Conservation (phyloP, 352 stramenopile genomes). For the Globisporangium yorkense region DNA sequence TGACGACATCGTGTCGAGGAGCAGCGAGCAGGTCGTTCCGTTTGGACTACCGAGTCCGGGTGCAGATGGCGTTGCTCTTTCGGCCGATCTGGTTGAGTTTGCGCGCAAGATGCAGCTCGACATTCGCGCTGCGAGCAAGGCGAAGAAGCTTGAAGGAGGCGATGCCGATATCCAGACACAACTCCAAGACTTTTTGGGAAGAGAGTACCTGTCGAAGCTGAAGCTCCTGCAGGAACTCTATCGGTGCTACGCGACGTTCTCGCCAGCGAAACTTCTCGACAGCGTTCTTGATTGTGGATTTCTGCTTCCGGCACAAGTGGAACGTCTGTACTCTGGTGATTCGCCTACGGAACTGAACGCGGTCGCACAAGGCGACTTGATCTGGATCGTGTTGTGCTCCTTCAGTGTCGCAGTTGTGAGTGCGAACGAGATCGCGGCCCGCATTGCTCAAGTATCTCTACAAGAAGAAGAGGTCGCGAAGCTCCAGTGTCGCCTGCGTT, state of each 20-base stretch:
- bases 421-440: conserved; percentile 12
- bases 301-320: conserved; percentile 26
- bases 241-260: conserved; percentile 37
- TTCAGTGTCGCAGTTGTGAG: conserved; percentile 36
- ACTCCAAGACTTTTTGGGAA: conserved; percentile 14
- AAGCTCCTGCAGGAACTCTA: conserved; percentile 43
- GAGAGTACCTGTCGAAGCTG: conserved; percentile 35
- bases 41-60: conserved; percentile 10
- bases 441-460: not conserved
- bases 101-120: conserved; percentile 38
- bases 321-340: conserved; percentile 8
- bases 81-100: conserved; percentile 32
- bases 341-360: conserved; percentile 8
- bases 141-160: not conserved
- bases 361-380: conserved; percentile 19
- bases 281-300: conserved; percentile 46
- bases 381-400: conserved; percentile 50
- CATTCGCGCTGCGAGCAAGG: not conserved
- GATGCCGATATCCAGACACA: not conserved
- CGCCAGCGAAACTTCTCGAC: conserved; percentile 17
- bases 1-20: conserved; percentile 6
- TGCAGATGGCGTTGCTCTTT: conserved; percentile 5
- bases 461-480: not conserved
- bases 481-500: conserved; percentile 14
- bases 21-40: conserved; percentile 17